These are phyloP conservation scores for Ramaria rubella DNA, from an alignment of 768 basidiomycete genomes.

Conservation along the genomic window DNA sequence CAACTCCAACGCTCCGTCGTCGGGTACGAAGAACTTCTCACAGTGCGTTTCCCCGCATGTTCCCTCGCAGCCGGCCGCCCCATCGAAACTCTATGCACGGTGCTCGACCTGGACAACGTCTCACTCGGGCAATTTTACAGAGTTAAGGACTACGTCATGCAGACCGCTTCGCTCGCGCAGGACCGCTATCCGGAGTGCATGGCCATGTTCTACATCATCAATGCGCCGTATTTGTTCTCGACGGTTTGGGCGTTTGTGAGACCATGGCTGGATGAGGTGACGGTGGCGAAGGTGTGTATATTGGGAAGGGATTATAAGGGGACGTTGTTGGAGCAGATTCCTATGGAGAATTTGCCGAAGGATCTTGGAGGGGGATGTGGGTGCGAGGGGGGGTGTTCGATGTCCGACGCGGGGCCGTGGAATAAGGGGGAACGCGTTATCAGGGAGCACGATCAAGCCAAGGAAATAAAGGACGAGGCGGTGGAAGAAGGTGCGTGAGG, in stretches of 20 bases:
- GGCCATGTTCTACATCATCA: slow-evolving; percentile 99
- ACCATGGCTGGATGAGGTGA: slow-evolving; percentile 92
- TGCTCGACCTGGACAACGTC: slow-evolving; percentile 76
- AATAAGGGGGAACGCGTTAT: slow-evolving; percentile 42
- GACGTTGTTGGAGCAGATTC: slow-evolving; percentile 75
- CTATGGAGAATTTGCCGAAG: slow-evolving; percentile 74
- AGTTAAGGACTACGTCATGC: slow-evolving; percentile 86
- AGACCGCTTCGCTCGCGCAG: slow-evolving; percentile 75
- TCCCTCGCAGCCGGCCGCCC: slow-evolving; percentile 68
- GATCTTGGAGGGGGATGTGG: slow-evolving; percentile 80
- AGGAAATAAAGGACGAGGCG: too few species aligned
- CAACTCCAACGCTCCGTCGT: slow-evolving; percentile 81
- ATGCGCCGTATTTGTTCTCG: slow-evolving; percentile 89
- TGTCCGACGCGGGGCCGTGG: slow-evolving; percentile 94
- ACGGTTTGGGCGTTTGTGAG: slow-evolving; percentile 89
- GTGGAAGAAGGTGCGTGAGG: too few species aligned
- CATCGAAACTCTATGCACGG: slow-evolving; percentile 96
- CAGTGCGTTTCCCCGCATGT: slow-evolving; percentile 75
- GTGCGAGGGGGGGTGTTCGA: slow-evolving; percentile 74
- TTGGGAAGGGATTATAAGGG: slow-evolving; percentile 70
- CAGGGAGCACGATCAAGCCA: too few species aligned
- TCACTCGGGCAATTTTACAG: slow-evolving; percentile 72
- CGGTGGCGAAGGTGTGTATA: slow-evolving; percentile 91
- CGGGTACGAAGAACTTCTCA: slow-evolving; percentile 89
- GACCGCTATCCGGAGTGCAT: slow-evolving; percentile 89